A percentile compares a stretch with the other conserved stretches of the same genome.
These are phyloP conservation scores for Grifola frondosa DNA, from an alignment of 1,284 basidiomycete genomes.

Conservation along the genomic window DNA sequence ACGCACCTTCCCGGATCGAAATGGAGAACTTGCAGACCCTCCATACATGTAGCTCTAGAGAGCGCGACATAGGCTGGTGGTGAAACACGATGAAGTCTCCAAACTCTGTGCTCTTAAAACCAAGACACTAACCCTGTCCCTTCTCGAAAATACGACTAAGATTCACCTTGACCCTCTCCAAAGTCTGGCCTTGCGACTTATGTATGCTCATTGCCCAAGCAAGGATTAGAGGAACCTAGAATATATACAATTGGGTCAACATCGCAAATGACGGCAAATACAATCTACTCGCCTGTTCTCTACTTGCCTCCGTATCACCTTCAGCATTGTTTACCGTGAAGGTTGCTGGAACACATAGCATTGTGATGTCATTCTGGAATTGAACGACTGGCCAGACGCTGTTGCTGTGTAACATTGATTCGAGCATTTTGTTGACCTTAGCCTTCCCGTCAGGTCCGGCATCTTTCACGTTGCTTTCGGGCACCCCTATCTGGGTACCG, in stretches of 20 bases:
- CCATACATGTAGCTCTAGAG: conserved; percentile 64
- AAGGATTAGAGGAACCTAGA: conserved; percentile 72
- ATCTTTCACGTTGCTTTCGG: conserved; percentile 27
- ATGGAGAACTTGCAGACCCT: conserved; percentile 61
- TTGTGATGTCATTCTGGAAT: conserved; percentile 45
- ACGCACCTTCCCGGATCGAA: conserved; percentile 53
- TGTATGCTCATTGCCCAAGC: conserved; percentile 85
- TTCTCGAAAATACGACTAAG: conserved; percentile 74
- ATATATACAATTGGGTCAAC: not conserved
- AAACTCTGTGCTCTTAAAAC: not conserved
- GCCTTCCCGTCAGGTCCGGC: no score
- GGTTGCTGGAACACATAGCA: conserved; percentile 50
- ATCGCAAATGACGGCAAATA: not conserved
- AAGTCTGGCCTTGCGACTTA: conserved; percentile 84
- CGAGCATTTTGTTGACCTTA: conserved; percentile 11
- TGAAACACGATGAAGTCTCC: not conserved
- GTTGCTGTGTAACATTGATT: conserved; percentile 10
- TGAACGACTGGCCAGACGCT: conserved; percentile 54
- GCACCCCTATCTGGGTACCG: conserved; percentile 38
- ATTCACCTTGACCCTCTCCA: conserved; percentile 76
- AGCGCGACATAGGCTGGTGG: conserved; percentile 63
- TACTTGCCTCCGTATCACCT: conserved; percentile 51
- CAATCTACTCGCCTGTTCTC: conserved; percentile 44
- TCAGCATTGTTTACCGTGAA: conserved; percentile 58
- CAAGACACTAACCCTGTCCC: conserved; percentile 56